phyloP scores from a whole-genome alignment of 345 rosid genomes.

The Arabis hirsuta region DNA sequence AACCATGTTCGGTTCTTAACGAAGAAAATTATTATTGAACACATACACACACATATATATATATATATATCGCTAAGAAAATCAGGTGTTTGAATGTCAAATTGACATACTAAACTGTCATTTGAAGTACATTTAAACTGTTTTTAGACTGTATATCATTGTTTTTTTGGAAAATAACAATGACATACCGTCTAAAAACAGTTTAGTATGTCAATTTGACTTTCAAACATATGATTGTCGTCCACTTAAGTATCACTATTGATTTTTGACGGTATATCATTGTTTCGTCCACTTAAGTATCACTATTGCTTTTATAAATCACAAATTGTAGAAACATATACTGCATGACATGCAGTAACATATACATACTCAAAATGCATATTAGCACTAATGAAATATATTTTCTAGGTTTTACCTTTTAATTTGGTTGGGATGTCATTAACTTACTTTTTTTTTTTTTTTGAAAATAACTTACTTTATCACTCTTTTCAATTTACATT shows the following conservation, averaged over 20 bases:
- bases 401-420: neutral
- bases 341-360: neutral
- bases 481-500: neutral
- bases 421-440: neutral
- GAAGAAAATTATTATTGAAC: neutral
- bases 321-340: neutral
- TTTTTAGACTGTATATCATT: no score
- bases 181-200: no score
- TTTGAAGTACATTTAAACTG: no score
- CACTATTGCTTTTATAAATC: neutral
- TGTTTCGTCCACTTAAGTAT: no score
- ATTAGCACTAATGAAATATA: constrained; percentile 5
- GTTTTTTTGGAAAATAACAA: no score
- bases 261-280: no score
- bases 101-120: no score
- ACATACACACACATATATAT: neutral
- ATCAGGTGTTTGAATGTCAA: no score
- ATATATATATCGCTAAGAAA: neutral
- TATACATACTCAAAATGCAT: neutral
- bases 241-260: no score
- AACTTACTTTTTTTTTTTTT: neutral
- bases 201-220: no score
- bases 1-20: constrained; percentile 25
- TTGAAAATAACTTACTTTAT: neutral
- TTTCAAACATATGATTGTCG: no score